These are phyloP conservation scores for Neurospora africana DNA, from an alignment of 495 filamentous ascomycete species.

Conservation along the genomic window DNA sequence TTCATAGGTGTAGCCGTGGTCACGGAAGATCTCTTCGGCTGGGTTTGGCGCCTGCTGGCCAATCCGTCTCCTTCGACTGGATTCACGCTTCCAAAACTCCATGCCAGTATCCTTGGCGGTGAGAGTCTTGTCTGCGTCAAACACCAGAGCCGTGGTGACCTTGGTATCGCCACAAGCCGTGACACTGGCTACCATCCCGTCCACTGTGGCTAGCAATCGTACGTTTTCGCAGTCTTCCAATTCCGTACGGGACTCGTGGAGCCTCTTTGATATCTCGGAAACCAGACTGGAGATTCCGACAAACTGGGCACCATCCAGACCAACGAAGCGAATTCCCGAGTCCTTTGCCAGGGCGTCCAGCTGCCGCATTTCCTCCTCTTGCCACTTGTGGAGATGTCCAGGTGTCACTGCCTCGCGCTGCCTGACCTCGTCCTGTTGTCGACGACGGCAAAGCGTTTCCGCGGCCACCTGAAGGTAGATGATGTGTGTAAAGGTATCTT, in stretches of 20 bases:
- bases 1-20: conserved; percentile 43
- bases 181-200: conserved; percentile 22
- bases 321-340: conserved; percentile 44
- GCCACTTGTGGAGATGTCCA: conserved; percentile 41
- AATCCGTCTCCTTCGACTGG: background rate
- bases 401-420: conserved; percentile 26
- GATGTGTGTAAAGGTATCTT: conserved; percentile 47
- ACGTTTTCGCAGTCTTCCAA: conserved; percentile 29
- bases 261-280: conserved; percentile 15
- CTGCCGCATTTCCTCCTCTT: conserved; percentile 36
- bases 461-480: conserved; percentile 45
- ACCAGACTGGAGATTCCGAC: no score
- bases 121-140: conserved; percentile 53
- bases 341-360: conserved; percentile 39
- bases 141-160: conserved; percentile 33
- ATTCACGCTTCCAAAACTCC: conserved; percentile 39
- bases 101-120: conserved; percentile 42
- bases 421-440: conserved; percentile 28
- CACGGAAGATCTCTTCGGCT: conserved; percentile 40
- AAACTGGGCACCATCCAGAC: no score
- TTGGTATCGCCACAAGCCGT: background rate
- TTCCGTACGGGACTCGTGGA: conserved; percentile 33
- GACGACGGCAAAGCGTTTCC: conserved; percentile 26
- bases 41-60: conserved; percentile 9
- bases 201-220: conserved; percentile 16